phyloP scores from a whole-genome alignment of 148 eudicot species.

The Vaccinium darrowii region DNA sequence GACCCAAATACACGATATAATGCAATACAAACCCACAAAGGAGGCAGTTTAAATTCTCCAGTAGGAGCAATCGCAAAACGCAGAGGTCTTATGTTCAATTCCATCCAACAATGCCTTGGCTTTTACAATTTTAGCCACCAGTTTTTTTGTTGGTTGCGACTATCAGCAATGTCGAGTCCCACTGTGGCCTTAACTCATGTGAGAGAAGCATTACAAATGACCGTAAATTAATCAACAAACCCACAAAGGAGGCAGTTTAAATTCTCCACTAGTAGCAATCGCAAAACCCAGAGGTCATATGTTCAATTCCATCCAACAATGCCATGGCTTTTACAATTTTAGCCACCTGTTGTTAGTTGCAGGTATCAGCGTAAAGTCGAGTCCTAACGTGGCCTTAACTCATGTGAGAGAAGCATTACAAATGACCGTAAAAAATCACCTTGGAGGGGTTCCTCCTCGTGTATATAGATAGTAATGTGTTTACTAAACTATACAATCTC shows the following conservation, averaged over 20 bases:
- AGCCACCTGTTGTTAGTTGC: background rate
- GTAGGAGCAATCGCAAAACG: background rate
- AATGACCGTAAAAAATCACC: background rate
- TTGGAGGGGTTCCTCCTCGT: background rate
- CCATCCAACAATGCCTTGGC: background rate
- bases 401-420: too few relatives aligned
- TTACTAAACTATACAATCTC: background rate
- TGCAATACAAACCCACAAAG: background rate
- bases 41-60: background rate
- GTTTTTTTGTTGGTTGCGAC: background rate
- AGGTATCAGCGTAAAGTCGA: background rate
- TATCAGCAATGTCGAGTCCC: background rate
- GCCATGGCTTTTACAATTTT: background rate
- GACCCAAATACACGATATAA: background rate
- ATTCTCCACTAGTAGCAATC: background rate
- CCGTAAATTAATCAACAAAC: background rate
- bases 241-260: background rate
- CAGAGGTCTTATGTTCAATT: background rate
- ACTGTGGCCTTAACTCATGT: background rate
- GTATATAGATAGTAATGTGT: background rate
- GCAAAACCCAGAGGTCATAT: background rate
- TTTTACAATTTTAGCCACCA: background rate
- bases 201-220: too few relatives aligned
- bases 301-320: background rate
- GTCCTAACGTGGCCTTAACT: background rate